phyloP scores from a whole-genome alignment of 2,329 filamentous ascomycete genomes.

The Colletotrichum salicis region DNA sequence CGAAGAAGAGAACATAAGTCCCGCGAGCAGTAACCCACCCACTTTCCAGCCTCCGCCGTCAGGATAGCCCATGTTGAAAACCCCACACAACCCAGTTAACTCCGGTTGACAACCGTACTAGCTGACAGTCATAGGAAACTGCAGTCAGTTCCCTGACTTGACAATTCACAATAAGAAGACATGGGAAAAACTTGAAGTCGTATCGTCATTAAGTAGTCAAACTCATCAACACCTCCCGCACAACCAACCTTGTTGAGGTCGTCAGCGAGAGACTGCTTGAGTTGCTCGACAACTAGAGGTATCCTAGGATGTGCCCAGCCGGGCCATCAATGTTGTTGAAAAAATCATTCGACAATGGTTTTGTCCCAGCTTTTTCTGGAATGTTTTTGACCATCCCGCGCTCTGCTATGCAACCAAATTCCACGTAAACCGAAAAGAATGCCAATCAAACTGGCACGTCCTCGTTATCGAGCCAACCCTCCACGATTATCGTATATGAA shows the following conservation, averaged over 20 bases:
- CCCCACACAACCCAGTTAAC: not conserved
- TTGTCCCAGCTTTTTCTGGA: conserved; percentile 23
- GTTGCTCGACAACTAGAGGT: conserved; percentile 1
- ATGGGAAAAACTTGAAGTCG: not conserved
- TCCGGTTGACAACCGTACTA: not conserved
- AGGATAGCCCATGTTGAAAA: not conserved
- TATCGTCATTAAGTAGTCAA: conserved; percentile 17
- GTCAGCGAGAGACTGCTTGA: not conserved
- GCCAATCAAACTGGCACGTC: conserved; percentile 2
- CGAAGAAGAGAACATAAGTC: too few species aligned
- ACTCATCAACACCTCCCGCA: not conserved
- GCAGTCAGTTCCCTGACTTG: not conserved
- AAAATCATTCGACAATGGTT: conserved; percentile 19
- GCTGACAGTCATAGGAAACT: not conserved
- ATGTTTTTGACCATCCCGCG: conserved; percentile 24
- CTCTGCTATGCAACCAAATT: conserved; percentile 38
- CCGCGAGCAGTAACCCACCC: not conserved
- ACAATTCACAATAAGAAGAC: not conserved
- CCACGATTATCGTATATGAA: conserved; percentile 8
- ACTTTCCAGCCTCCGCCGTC: not conserved
- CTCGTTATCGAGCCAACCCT: not conserved
- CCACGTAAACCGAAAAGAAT: conserved; percentile 16
- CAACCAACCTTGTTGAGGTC: not conserved
- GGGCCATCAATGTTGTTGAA: conserved; percentile 18
- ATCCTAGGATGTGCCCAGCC: not conserved